Evolutionary conservation across 208 protist genomes (phyloP).

Genomic region (Leishmania turanica): DNA sequence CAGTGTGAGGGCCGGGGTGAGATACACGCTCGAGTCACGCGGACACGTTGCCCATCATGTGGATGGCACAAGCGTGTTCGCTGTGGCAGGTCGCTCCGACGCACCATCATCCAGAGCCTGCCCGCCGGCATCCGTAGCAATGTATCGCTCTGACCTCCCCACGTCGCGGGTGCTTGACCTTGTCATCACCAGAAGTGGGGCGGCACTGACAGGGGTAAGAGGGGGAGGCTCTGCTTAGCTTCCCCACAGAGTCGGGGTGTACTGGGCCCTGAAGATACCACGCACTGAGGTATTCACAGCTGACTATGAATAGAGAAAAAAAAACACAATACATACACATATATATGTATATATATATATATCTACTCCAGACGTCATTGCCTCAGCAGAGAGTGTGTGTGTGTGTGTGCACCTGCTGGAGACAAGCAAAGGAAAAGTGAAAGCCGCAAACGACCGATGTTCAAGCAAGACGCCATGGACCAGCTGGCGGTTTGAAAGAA

Average conservation of each 20-base stretch:
- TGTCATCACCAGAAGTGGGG: neutral
- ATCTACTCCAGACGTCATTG: neutral
- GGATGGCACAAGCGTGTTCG: neutral
- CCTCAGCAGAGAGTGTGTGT: neutral
- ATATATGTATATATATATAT: neutral
- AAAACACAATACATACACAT: neutral
- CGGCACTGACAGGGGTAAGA: neutral
- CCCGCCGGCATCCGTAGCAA: neutral
- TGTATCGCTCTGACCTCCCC: neutral
- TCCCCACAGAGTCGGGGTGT: neutral
- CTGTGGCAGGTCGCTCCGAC: neutral
- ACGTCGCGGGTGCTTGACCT: neutral
- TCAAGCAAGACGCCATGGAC: neutral
- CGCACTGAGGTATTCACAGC: neutral
- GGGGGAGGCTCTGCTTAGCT: neutral
- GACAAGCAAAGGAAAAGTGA: neutral
- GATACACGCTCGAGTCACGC: neutral
- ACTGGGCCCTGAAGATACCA: neutral
- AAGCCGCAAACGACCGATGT: neutral
- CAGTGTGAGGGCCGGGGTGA: neutral
- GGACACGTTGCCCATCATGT: neutral
- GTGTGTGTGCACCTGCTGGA: neutral
- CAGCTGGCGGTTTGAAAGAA: neutral
- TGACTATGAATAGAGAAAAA: neutral
- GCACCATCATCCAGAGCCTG: neutral